phyloP scores from a whole-genome alignment of 495 filamentous ascomycete species.

The Aspergillus diversus region DNA sequence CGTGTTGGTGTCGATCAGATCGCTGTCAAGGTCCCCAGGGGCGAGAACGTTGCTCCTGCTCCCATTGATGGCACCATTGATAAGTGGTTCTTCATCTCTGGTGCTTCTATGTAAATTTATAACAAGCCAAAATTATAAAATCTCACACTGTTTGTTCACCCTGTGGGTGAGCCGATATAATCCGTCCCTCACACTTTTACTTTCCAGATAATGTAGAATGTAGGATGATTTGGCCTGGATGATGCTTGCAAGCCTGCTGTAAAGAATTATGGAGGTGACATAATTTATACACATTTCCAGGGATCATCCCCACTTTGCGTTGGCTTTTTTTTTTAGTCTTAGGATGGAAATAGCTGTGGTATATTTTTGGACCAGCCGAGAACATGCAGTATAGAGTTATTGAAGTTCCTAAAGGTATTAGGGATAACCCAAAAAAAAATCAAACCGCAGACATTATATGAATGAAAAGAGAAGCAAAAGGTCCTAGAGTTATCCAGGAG shows the following conservation, averaged over 20 bases:
- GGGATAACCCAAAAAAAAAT: no score
- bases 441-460: not conserved
- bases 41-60: conserved; percentile 76
- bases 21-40: conserved; percentile 64
- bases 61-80: conserved; percentile 96
- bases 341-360: no score
- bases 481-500: not conserved
- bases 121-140: conserved; percentile 28
- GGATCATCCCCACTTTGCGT: no score
- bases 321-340: no score
- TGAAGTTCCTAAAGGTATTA: no score
- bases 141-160: conserved; percentile 13
- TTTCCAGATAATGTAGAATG: not conserved
- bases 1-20: conserved; percentile 66
- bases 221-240: no score
- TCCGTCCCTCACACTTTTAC: not conserved
- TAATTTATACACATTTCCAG: no score
- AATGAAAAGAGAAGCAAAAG: not conserved
- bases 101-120: conserved; percentile 77
- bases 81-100: conserved; percentile 99
- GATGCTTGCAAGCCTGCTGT: no score
- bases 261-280: no score
- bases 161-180: conserved; percentile 14
- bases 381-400: no score
- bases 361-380: no score